Evolutionary conservation across 2,329 filamentous ascomycete species (phyloP), one percentile per base, ranked within the genome.

Genomic region (Penicillium sp.): DNA sequence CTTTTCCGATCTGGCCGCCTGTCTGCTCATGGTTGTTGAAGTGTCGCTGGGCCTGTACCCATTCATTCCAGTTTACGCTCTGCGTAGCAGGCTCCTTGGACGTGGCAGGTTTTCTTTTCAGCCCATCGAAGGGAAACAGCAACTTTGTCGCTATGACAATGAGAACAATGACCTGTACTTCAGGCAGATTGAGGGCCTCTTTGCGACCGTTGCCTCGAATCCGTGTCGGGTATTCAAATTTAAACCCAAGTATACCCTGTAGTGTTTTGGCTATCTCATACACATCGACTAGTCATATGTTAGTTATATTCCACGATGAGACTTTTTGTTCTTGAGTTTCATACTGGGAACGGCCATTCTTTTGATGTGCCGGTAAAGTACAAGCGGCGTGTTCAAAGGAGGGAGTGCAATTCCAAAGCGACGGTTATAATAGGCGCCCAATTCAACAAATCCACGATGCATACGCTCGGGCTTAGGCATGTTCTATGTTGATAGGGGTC

Each of bases 71-170:
- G 65, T 93, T 77, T 49, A 97, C 76, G 17, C 72, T 70, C n/a
- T 85, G 71, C 3, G 77, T 76, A 12, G 83, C 78, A 1, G 85
- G 81, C 51, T 90, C 86, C 8, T 75, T 73, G 12, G 74, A 58
- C 15, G 76, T 78, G 29, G 66, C 70, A 7, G 80, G 81, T 59
- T 78, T 75, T 34, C 86, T 76, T 46, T 77, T 69, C 10, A 79
- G 63, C 18, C 76, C 75, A 62, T 90, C 84, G 37, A 96, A 84
- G 0, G 93, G 90, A 62, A 90, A 91, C 17, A 88, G 78, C 2
- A 96, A 70, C 63, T 97, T 97, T 3, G 88, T 85, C 3, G 88
- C 84, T 12, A 96, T 79, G 2, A 96, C 76, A 3, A 96, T 70
- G 3, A 90, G 75, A 3, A 86, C 80, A 49, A 91, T 78, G 1